These are phyloP conservation scores for Aspergillus hortae DNA, from an alignment of 2,329 filamentous ascomycete genomes.

Conservation along the genomic window DNA sequence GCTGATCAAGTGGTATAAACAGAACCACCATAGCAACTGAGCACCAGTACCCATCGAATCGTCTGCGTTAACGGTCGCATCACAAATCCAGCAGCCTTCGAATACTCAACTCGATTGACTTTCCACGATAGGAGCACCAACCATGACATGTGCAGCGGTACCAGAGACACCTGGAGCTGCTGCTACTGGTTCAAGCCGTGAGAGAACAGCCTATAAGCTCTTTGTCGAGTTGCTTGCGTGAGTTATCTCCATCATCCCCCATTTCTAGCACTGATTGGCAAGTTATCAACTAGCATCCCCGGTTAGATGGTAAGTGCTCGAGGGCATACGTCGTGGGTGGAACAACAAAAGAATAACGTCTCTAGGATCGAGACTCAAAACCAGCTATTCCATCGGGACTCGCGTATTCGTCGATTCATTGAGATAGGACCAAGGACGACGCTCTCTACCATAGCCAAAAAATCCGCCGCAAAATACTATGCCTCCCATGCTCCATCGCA, in stretches of 20 bases:
- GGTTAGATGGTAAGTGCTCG: constrained; percentile 18
- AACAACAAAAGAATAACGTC: neutral
- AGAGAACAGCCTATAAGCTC: constrained; percentile 17
- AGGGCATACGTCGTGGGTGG: neutral
- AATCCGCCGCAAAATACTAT: constrained; percentile 26
- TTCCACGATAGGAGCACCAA: no score
- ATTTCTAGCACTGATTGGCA: constrained; percentile 2
- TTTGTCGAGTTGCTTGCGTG: constrained; percentile 30
- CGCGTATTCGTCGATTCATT: constrained; percentile 29
- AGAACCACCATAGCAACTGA: no score
- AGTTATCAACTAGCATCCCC: constrained; percentile 28
- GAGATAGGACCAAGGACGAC: constrained; percentile 39
- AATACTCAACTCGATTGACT: no score
- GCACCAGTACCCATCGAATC: no score
- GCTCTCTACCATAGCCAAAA: constrained; percentile 37
- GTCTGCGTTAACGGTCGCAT: no score
- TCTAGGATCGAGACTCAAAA: constrained; percentile 41
- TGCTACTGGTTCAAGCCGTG: neutral
- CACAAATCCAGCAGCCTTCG: no score
- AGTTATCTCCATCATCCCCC: constrained; percentile 4
- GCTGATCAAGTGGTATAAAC: no score
- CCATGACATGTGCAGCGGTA: constrained; percentile 1
- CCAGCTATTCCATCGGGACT: constrained; percentile 22
- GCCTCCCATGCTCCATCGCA: constrained; percentile 17
- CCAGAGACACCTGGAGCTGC: neutral